Evolutionary conservation across 2,329 filamentous ascomycete genomes (phyloP).

Genomic region (Lasiodiplodia sp.): DNA sequence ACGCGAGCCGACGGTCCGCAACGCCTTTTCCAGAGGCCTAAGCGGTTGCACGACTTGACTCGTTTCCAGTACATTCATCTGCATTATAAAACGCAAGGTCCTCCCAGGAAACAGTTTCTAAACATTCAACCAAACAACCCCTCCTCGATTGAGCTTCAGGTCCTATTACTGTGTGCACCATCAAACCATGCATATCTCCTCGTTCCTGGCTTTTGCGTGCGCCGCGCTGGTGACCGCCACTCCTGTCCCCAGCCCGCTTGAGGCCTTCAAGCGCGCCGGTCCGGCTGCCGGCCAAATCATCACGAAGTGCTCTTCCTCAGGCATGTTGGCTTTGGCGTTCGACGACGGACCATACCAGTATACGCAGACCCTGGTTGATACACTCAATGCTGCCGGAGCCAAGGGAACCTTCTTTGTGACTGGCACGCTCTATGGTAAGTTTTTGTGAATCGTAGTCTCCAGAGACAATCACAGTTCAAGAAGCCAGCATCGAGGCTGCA

Average conservation of each 20-base stretch:
- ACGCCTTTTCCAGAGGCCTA: background rate
- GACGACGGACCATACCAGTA: conserved; percentile 47
- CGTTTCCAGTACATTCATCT: conserved; percentile 1
- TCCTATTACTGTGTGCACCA: background rate
- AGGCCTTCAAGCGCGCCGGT: conserved; percentile 40
- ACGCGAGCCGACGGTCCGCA: conserved; percentile 18
- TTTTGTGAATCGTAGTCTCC: background rate
- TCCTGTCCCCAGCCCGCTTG: conserved; percentile 27
- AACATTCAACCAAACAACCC: background rate
- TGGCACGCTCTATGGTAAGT: conserved; percentile 40
- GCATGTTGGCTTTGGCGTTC: conserved; percentile 44
- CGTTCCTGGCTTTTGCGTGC: background rate
- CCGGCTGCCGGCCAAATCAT: conserved; percentile 42
- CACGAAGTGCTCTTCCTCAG: conserved; percentile 40
- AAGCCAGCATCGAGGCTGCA: background rate
- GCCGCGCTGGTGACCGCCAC: conserved; percentile 9
- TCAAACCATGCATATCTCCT: conserved; percentile 18
- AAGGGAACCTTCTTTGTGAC: conserved; percentile 48
- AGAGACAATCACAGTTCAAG: background rate
- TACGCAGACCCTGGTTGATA: conserved; percentile 44
- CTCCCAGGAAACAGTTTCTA: background rate
- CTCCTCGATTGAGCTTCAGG: background rate
- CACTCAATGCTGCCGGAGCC: conserved; percentile 40
- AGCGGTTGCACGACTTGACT: background rate
- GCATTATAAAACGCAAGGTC: background rate